Conservation (phyloP, 805 yeast species). For the Kodamaea laetipori region DNA sequence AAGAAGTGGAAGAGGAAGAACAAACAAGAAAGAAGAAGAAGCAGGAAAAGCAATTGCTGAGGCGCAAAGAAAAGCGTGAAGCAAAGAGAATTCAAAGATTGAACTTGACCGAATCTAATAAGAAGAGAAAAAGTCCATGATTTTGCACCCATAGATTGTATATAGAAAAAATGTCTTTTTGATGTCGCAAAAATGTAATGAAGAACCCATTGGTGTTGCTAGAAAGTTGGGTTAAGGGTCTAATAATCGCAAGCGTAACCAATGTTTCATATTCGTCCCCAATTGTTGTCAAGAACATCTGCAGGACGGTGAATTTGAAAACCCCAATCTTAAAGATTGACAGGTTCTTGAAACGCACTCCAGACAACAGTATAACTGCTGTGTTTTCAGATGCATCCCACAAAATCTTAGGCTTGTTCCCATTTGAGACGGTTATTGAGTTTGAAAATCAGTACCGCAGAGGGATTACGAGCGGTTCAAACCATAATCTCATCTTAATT, state of each 20-base stretch:
- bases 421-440: constrained; percentile 26
- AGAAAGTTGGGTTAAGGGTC: constrained; percentile 26
- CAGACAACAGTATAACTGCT: constrained; percentile 28
- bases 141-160: constrained; percentile 6
- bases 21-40: constrained; percentile 18
- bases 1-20: constrained; percentile 13
- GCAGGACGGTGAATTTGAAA: constrained; percentile 9
- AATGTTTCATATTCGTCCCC: constrained; percentile 14
- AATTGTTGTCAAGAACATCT: constrained; percentile 21
- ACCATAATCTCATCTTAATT: constrained; percentile 29
- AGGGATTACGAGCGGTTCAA: constrained; percentile 36
- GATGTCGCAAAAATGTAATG: constrained; percentile 2
- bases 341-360: constrained; percentile 26
- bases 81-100: constrained; percentile 37
- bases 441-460: constrained; percentile 35
- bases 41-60: constrained; percentile 18
- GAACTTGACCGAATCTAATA: constrained; percentile 19
- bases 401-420: constrained; percentile 33
- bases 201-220: constrained; percentile 26
- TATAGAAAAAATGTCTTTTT: neutral
- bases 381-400: constrained; percentile 36
- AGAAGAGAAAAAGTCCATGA: constrained; percentile 19
- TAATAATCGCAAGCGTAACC: constrained; percentile 13
- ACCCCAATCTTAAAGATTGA: constrained; percentile 32
- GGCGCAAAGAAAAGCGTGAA: constrained; percentile 33